phyloP scores from a whole-genome alignment of 78 protist genomes.

The Diacronema lutheri region DNA sequence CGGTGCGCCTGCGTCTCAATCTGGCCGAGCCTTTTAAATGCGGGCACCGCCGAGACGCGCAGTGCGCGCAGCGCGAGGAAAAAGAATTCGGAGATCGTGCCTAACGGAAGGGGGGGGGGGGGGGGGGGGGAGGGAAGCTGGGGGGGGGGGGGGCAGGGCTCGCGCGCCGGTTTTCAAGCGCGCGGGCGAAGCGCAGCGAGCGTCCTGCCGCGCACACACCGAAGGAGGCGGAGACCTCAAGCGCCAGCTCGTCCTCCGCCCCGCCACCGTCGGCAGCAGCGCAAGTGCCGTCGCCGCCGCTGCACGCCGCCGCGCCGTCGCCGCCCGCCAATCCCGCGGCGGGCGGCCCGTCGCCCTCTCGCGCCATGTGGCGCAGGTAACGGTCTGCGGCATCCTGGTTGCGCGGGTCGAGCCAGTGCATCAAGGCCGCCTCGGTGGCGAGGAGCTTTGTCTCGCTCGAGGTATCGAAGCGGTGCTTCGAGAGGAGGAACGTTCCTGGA shows the following conservation, averaged over 20 bases:
- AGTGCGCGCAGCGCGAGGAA: slow-evolving; percentile 28
- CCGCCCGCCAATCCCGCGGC: neutral
- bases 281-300: too few relatives aligned
- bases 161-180: too few relatives aligned
- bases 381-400: neutral
- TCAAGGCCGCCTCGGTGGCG: neutral
- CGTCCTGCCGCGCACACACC: too few relatives aligned
- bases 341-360: too few relatives aligned
- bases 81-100: slow-evolving; percentile 31
- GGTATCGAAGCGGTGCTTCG: slow-evolving; percentile 6
- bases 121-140: too few relatives aligned
- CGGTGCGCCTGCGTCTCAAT: too few relatives aligned
- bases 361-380: too few relatives aligned
- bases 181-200: too few relatives aligned
- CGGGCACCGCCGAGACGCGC: too few relatives aligned
- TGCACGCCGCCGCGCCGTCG: neutral
- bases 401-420: slow-evolving; percentile 31
- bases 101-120: too few relatives aligned
- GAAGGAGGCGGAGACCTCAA: neutral
- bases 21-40: too few relatives aligned
- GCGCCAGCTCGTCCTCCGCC: neutral
- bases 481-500: slow-evolving; percentile 13
- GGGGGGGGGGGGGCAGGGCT: too few relatives aligned
- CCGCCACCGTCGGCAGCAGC: neutral
- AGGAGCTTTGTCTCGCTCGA: neutral